Percentiles rank a stretch among this genome's conserved stretches.
Conservation (phyloP, 2,329 filamentous ascomycete species). For the Colletotrichum incanum region DNA sequence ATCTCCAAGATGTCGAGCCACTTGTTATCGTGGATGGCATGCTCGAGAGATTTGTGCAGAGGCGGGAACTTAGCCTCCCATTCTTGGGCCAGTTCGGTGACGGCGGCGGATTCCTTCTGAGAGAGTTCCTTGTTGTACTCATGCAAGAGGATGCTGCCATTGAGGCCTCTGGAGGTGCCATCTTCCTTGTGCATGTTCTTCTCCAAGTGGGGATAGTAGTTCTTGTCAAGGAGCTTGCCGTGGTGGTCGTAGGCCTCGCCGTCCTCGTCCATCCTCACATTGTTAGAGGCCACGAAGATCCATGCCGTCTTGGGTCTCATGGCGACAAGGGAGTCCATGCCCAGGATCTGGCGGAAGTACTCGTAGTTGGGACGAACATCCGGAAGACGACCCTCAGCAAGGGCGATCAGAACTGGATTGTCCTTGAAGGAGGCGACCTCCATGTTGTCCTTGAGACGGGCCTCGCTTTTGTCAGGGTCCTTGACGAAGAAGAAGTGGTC, state of each 20-base stretch:
- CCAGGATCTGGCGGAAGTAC: slow-evolving; percentile 72
- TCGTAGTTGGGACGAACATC: slow-evolving; percentile 74
- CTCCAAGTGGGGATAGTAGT: slow-evolving; percentile 70
- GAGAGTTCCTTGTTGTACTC: slow-evolving; percentile 71
- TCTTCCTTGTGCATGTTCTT: slow-evolving; percentile 69
- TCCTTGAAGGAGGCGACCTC: slow-evolving; percentile 74
- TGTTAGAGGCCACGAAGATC: slow-evolving; percentile 70
- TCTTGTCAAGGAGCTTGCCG: slow-evolving; percentile 59
- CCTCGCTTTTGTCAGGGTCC: slow-evolving; percentile 68
- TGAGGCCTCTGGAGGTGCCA: slow-evolving; percentile 66
- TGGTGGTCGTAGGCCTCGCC: slow-evolving; percentile 60
- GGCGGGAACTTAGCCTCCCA: slow-evolving; percentile 74
- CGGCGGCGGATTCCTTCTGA: slow-evolving; percentile 70
- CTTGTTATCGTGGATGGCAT: slow-evolving; percentile 64
- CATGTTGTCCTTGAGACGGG: slow-evolving; percentile 58
- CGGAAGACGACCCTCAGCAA: slow-evolving; percentile 71
- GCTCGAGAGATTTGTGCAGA: slow-evolving; percentile 67
- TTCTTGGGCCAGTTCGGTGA: slow-evolving; percentile 66
- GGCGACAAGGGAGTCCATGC: slow-evolving; percentile 67
- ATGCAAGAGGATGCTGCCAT: slow-evolving; percentile 67
- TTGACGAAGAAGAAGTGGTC: slow-evolving; percentile 75
- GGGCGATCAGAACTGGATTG: slow-evolving; percentile 74
- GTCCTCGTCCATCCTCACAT: slow-evolving; percentile 65
- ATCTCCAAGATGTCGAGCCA: slow-evolving; percentile 74
- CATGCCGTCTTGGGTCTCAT: slow-evolving; percentile 72